phyloP scores from a whole-genome alignment of 495 filamentous ascomycete genomes.

The Rhizodiscina lignyota region DNA sequence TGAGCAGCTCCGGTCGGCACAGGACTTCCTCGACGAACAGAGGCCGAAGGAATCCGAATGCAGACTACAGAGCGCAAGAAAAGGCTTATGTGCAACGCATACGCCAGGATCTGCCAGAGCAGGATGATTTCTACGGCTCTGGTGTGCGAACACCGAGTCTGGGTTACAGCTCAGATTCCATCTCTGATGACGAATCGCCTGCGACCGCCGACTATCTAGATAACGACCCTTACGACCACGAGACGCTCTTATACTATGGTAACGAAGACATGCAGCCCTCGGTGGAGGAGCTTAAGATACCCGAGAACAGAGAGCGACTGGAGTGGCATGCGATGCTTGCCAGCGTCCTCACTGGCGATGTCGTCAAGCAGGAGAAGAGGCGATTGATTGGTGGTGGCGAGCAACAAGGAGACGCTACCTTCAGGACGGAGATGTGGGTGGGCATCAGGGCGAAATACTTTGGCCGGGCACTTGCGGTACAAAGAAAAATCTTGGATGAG shows the following conservation, averaged over 20 bases:
- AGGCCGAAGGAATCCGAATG: conserved; percentile 47
- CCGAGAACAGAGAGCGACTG: conserved; percentile 73
- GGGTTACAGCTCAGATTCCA: conserved; percentile 29
- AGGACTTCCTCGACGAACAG: conserved; percentile 11
- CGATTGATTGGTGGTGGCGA: conserved; percentile 73
- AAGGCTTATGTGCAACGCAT: conserved; percentile 66
- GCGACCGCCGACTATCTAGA: conserved; percentile 68
- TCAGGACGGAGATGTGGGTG: conserved; percentile 78
- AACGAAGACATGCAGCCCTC: conserved; percentile 78
- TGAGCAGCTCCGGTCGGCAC: conserved; percentile 14
- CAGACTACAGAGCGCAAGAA: conserved; percentile 68
- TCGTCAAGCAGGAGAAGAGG: conserved; percentile 95
- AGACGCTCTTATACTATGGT: conserved; percentile 77
- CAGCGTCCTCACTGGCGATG: conserved; percentile 87
- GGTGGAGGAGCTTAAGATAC: conserved; percentile 73
- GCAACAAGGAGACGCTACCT: conserved; percentile 48
- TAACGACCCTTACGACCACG: conserved; percentile 76
- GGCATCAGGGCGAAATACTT: conserved; percentile 69
- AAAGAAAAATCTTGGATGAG: conserved; percentile 72
- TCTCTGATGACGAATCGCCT: conserved; percentile 62
- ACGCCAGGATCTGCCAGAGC: conserved; percentile 43
- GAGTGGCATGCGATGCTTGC: conserved; percentile 99
- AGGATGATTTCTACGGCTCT: conserved; percentile 50
- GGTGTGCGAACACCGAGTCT: conserved; percentile 49
- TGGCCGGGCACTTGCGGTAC: conserved; percentile 66